These are phyloP conservation scores for Metarhizium robertsii DNA, from an alignment of 2,329 filamentous ascomycete species.

Conservation along the genomic window DNA sequence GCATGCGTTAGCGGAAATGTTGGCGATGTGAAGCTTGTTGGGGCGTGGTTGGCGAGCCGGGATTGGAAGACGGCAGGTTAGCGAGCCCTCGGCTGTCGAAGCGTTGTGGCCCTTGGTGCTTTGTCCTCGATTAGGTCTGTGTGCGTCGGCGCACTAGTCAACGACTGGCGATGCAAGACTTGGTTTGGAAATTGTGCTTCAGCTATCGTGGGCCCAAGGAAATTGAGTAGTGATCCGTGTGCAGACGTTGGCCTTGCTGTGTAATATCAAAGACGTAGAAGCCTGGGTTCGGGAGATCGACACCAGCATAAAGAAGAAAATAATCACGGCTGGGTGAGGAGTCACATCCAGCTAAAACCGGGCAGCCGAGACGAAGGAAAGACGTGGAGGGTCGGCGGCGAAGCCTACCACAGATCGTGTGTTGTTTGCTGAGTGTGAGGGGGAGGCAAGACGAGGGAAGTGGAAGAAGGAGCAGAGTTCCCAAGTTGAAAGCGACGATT, in stretches of 20 bases:
- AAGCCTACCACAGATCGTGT: not conserved
- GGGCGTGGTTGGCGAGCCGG: not conserved
- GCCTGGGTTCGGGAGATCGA: not conserved
- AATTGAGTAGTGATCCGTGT: not conserved
- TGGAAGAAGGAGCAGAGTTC: not conserved
- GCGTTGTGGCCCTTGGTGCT: not conserved
- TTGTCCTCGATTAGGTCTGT: not conserved
- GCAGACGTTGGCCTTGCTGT: not conserved
- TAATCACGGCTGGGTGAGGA: not conserved
- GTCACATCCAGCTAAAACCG: not conserved
- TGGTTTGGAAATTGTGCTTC: not conserved
- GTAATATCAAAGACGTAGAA: not conserved
- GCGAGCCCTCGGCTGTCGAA: slow-evolving; percentile 8
- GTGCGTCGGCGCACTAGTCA: not conserved
- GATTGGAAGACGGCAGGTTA: slow-evolving; percentile 6
- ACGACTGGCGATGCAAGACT: not conserved
- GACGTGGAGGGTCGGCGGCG: not conserved
- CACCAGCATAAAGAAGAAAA: not conserved
- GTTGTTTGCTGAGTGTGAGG: not conserved
- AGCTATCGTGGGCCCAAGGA: not conserved
- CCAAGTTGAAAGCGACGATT: not conserved
- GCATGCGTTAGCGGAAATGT: not conserved
- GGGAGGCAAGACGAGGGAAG: not conserved
- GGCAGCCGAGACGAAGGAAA: not conserved
- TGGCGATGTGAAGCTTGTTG: not conserved